These are phyloP conservation scores for Cyclocybe cylindracea DNA, from an alignment of 768 basidiomycete genomes.

Conservation along the genomic window DNA sequence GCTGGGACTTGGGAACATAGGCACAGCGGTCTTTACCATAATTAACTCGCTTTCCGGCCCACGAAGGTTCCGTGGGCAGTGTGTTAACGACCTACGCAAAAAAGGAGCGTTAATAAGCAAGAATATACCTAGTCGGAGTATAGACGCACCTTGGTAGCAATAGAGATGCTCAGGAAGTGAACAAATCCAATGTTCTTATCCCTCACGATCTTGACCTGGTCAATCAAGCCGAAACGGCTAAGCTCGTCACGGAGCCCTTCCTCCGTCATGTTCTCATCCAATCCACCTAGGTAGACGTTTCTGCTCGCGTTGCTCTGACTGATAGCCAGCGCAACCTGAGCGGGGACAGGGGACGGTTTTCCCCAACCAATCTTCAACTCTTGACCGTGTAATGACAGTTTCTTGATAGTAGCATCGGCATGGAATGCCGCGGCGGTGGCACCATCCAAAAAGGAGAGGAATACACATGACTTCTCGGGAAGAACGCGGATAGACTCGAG, in stretches of 20 bases:
- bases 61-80: conserved; percentile 86
- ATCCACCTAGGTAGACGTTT: conserved; percentile 94
- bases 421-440: conserved; percentile 95
- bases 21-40: conserved; percentile 99
- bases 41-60: conserved; percentile 96
- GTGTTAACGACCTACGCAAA: conserved; percentile 84
- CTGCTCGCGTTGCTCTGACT: conserved; percentile 90
- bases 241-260: conserved; percentile 91
- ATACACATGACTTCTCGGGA: conserved; percentile 96
- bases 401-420: conserved; percentile 95
- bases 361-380: conserved; percentile 99
- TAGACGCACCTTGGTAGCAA: conserved; percentile 84
- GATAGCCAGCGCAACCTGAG: conserved; percentile 85
- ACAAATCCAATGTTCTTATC: conserved; percentile 99
- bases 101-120: conserved; percentile 3
- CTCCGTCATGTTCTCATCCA: conserved; percentile 90
- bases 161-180: conserved; percentile 93
- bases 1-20: conserved; percentile 95
- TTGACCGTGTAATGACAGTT: conserved; percentile 88
- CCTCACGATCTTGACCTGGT: conserved; percentile 98
- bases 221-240: conserved; percentile 91
- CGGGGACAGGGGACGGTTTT: conserved; percentile 87
- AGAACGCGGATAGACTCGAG: conserved; percentile 93
- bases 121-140: conserved; percentile 4
- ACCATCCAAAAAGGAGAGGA: conserved; percentile 96